Percentiles rank a stretch among this genome's conserved stretches.
These are phyloP conservation scores for Tetrapisispora namnaoensis DNA, from an alignment of 805 yeast genomes.

Conservation along the genomic window DNA sequence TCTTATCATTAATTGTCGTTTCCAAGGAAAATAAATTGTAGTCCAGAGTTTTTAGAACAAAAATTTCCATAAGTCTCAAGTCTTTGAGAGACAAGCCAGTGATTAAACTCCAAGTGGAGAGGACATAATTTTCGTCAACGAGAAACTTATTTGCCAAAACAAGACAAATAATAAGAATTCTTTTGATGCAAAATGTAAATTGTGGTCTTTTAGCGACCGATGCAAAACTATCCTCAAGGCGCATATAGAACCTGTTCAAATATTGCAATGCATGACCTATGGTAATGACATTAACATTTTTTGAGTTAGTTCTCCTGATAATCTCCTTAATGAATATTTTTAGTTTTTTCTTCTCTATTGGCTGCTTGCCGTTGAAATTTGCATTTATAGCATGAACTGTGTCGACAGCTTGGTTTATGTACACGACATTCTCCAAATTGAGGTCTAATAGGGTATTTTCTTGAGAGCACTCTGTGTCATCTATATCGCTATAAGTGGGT, in stretches of 20 bases:
- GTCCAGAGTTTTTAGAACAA: slow-evolving; percentile 15
- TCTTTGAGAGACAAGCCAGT: slow-evolving; percentile 9
- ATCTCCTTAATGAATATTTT: slow-evolving; percentile 9
- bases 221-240: neutral
- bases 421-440: neutral
- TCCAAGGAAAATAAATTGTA: slow-evolving; percentile 7
- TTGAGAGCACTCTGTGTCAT: neutral
- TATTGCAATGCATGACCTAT: neutral
- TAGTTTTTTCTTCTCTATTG: neutral
- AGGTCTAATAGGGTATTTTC: neutral
- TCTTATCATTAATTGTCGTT: neutral
- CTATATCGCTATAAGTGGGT: neutral
- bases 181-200: slow-evolving; percentile 11
- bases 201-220: slow-evolving; percentile 4
- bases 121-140: slow-evolving; percentile 10
- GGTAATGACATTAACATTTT: neutral
- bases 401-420: neutral
- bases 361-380: slow-evolving; percentile 4
- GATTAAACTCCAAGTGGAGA: slow-evolving; percentile 12
- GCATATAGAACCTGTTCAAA: neutral
- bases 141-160: slow-evolving; percentile 13
- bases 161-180: slow-evolving; percentile 10
- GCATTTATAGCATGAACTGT: neutral
- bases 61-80: slow-evolving; percentile 11
- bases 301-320: slow-evolving; percentile 8